A percentile compares a stretch with the other conserved stretches of the same genome.
Evolutionary conservation across 768 basidiomycete species (phyloP).

Genomic region (Suillus paluster): DNA sequence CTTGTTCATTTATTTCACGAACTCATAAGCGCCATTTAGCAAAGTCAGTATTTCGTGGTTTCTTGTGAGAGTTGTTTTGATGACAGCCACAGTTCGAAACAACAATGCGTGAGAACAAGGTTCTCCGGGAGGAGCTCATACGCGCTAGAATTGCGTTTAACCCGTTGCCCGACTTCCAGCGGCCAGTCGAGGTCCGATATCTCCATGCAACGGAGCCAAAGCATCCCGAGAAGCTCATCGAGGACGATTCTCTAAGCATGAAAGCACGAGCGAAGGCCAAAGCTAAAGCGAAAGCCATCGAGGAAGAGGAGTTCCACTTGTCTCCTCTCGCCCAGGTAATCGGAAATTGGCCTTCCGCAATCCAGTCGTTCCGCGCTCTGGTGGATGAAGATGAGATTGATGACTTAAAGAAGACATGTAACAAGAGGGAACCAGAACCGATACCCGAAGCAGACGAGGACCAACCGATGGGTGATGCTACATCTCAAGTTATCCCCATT

Average conservation of each 20-base stretch:
- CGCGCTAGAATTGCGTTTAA: conserved; percentile 24
- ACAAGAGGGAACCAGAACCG: conserved; percentile 17
- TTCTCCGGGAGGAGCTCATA: conserved; percentile 31
- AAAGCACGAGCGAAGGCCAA: conserved; percentile 16
- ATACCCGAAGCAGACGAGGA: background rate
- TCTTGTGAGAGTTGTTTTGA: conserved; percentile 27
- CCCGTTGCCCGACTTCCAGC: conserved; percentile 15
- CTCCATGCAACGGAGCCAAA: conserved; percentile 27
- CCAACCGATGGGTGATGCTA: conserved; percentile 2
- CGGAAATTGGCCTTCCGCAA: conserved; percentile 30
- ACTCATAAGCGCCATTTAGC: conserved; percentile 32
- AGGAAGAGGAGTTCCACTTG: conserved; percentile 36
- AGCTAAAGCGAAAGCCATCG: conserved; percentile 26
- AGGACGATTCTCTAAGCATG: conserved; percentile 18
- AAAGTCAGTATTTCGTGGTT: conserved; percentile 35
- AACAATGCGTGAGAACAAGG: conserved; percentile 27
- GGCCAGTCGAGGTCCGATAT: conserved; percentile 26
- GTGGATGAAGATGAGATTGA: conserved; percentile 35
- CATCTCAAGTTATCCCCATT: conserved; percentile 22
- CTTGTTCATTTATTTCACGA: conserved; percentile 9
- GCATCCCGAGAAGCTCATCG: conserved; percentile 13
- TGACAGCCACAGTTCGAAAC: conserved; percentile 24
- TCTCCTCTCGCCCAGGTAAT: conserved; percentile 34
- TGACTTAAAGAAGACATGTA: conserved; percentile 22
- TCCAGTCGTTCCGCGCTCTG: conserved; percentile 34